Base-by-base conservation (phyloP, 192 early-diverging fungal genomes). In the Ambispora gerdemannii region DNA sequence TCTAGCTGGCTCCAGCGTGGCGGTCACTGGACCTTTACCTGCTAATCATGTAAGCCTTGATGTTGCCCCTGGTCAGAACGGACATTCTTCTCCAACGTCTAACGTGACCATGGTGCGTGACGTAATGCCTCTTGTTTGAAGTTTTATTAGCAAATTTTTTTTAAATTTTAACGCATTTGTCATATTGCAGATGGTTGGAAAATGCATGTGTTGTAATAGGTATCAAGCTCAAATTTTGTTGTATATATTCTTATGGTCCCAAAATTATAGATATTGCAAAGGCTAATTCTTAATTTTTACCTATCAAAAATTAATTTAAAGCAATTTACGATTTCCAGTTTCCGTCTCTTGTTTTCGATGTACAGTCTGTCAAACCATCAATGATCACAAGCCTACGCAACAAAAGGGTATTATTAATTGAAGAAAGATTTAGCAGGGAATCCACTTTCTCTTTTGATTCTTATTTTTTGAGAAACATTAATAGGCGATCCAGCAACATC, bases 291-390 rank as follows among this genome's bases (percentile, higher is more conserved):
- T 66, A 31, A 50, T 25, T n/a, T 4, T 67, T 67, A 17, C 20
- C 25, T 64, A 15, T 25, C 24, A 11, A n/a, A n/a, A n/a, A n/a
- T n/a, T n/a, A 58, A 27, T 51, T 24, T 52, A 31, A 2, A 92
- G 89, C 71, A 78, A 89, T 62, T 81, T 94, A 22, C 84, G 86
- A 28, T 93, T 90, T 70, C 92, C 92, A 10, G 62, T 72, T 22
- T 75, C 81, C 7, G 89, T 91, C 30, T 73, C 83, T 32, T 90
- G 92, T 71, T 97, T 95, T 75, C 83, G 90, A 47, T 97, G 95
- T 78, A 92, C 94, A 7, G 90, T 94, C 8, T 97, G 95, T 81
- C 90, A 93, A 33, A 92, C 92, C 0, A 84, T 93, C 63, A 93
- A 93, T 74, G 89, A 93, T 55, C 68, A 91, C 25, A 78, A 80